phyloP scores from a whole-genome alignment of 768 basidiomycete genomes.

The Tricholomella constricta region DNA sequence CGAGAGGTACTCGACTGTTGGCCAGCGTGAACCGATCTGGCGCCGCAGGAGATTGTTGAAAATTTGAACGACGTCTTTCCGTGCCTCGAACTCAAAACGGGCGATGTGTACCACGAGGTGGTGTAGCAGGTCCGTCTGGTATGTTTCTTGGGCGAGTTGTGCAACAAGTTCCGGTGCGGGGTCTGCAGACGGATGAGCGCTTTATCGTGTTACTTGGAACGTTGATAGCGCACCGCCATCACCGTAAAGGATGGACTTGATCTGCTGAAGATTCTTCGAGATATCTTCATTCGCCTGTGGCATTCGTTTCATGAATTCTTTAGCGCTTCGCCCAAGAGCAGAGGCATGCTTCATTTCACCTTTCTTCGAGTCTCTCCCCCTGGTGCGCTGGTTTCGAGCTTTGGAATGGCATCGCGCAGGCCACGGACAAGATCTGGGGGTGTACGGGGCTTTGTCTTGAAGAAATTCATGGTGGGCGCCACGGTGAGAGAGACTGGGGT shows the following conservation, averaged over 20 bases:
- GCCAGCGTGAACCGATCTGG: conserved; percentile 91
- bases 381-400: conserved; percentile 71
- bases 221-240: conserved; percentile 68
- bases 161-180: conserved; percentile 89
- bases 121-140: conserved; percentile 85
- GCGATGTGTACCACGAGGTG: conserved; percentile 80
- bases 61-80: conserved; percentile 83
- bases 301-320: conserved; percentile 4
- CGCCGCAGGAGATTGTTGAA: conserved; percentile 88
- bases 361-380: conserved; percentile 79
- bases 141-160: conserved; percentile 95
- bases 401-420: conserved; percentile 76
- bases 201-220: neutral
- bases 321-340: too few species aligned
- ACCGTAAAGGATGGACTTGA: conserved; percentile 85
- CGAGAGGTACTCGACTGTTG: conserved; percentile 94
- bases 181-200: conserved; percentile 43
- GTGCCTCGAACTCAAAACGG: conserved; percentile 91
- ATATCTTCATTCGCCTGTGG: conserved; percentile 85
- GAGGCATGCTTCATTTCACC: too few species aligned
- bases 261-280: conserved; percentile 85
- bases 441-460: conserved; percentile 87
- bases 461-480: conserved; percentile 77
- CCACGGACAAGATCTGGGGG: conserved; percentile 87
- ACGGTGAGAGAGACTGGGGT: neutral